Base-by-base conservation (phyloP, 495 filamentous ascomycete species). In the Aspergillus leporis region DNA sequence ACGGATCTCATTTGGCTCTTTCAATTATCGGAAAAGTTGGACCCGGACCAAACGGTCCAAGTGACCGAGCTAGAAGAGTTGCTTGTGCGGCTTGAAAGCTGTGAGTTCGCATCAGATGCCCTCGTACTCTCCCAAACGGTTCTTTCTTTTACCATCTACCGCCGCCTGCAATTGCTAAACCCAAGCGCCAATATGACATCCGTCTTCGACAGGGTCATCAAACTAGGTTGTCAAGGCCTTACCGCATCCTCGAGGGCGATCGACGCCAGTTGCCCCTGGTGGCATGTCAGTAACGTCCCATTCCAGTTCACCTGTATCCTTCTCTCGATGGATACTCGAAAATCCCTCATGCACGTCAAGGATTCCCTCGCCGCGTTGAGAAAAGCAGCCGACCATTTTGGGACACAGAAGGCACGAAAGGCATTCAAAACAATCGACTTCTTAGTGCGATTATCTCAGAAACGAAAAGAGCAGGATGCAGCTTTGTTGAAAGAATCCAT, bases 281-380 rank as follows among this genome's bases (percentile, higher is more conserved):
- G 73, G 69, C 71, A 77, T 61, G 59, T 77, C 12, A 60, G 66
- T 2, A 67, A 75, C 25, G 67, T 73, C 9, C 69, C 76, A 3
- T 78, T 80, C 40, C 77, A 80, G 51, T 58, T 65, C 22, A 59
- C 75, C 23, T 76, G 74, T 51, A 59, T 76, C 9, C 66, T 77
- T 9, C 63, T 80, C 5, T 70, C 70, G 3, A 72, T 77, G 25
- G 73, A 72, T 38, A 34, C 49, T 7, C 30, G 49, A 13, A 30
- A 30, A 8, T 34, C 30, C 0, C 49, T 51, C 6, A 28, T 41
- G 5, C 38, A 41, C 38, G 38, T 41, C 38, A 41, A 41, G 38
- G 38, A 41, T n/a, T 41, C 38, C 13, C 38, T 41, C 14, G 38
- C 38, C 14, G 25, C 51, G 9, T 40, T 54, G 34, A 54, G 16